Evolutionary conservation across 2,329 filamentous ascomycete species (phyloP), one percentile per base, ranked within the genome.

Genomic region (Fusarium sterilihyphosum): DNA sequence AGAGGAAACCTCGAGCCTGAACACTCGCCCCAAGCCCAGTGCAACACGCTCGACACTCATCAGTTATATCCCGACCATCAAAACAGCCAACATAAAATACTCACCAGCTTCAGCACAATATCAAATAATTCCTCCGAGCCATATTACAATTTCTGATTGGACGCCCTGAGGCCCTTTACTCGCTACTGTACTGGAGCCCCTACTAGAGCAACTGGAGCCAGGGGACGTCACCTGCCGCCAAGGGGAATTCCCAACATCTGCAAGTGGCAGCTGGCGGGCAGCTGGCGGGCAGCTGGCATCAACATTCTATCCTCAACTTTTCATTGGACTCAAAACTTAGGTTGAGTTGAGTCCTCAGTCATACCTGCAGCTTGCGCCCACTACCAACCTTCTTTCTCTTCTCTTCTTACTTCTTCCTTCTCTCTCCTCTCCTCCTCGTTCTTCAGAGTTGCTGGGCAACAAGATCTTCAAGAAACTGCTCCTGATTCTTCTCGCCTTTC

Each of bases 221-320:
- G 41, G 22, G 29, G 47, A 41, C 24, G n/a, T 31, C 3, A 18
- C 33, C 17, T 52, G 24, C n/a, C 40, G 31, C 40, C 14, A 44
- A 33, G 20, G n/a, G 52, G 14, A 14, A 52, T 11, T 38, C 35
- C 46, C 46, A 49, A 31, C 9, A 52, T 33, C 43, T 52, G 33
- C 8, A 35, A 38, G 31, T 56, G 52, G 33, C 54, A 67, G 2
- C 67, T 67, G 49, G 29, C n/a, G 35, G 52, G 33, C 54, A 67
- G 2, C 67, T 67, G 49, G 29, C n/a, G 35, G 53, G 59, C 41
- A 70, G 49, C 60, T 65, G 66, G 37, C 60, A 47, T 22, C 29
- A 33, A 38, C 20, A 17, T 31, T n/a, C 10, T 1, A 8, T 41
- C 46, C 50, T 62, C 26, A 40, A 26, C 7, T 43, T 40, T 24